Evolutionary conservation across 2,329 filamentous ascomycete genomes (phyloP).

Genomic region (Phoma sp.): DNA sequence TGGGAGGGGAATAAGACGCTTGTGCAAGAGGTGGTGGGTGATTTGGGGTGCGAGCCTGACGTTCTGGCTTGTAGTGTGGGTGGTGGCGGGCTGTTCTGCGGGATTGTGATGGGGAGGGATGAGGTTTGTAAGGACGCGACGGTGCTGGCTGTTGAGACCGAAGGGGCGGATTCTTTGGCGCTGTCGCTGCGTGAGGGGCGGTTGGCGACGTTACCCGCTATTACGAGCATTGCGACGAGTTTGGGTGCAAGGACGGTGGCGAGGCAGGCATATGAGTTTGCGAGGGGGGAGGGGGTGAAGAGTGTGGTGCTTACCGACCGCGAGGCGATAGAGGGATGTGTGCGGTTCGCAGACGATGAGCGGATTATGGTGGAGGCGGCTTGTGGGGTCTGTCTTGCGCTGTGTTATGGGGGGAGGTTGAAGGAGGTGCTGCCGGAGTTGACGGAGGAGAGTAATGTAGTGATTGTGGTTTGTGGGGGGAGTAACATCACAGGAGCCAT

Average conservation of each 20-base stretch:
- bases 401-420: slow-evolving; percentile 68
- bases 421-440: slow-evolving; percentile 53
- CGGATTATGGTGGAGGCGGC: slow-evolving; percentile 78
- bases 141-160: slow-evolving; percentile 77
- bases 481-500: slow-evolving; percentile 54
- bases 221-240: slow-evolving; percentile 76
- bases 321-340: slow-evolving; percentile 77
- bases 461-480: slow-evolving; percentile 82
- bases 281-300: slow-evolving; percentile 58
- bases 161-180: slow-evolving; percentile 73
- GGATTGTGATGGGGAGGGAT: slow-evolving; percentile 62
- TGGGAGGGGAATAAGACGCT: slow-evolving; percentile 69
- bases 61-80: slow-evolving; percentile 77
- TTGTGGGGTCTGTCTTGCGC: slow-evolving; percentile 78
- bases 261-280: slow-evolving; percentile 66
- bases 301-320: slow-evolving; percentile 71
- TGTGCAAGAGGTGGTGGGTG: slow-evolving; percentile 54
- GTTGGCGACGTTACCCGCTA: slow-evolving; percentile 68
- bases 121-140: not conserved
- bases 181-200: slow-evolving; percentile 61
- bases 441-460: slow-evolving; percentile 72
- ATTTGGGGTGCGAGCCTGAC: slow-evolving; percentile 59
- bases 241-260: slow-evolving; percentile 74
- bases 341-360: slow-evolving; percentile 79
- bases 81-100: slow-evolving; percentile 77